Evolutionary conservation across 2,329 filamentous ascomycete species (phyloP).

Genomic region (Metarhizium anisopliae): DNA sequence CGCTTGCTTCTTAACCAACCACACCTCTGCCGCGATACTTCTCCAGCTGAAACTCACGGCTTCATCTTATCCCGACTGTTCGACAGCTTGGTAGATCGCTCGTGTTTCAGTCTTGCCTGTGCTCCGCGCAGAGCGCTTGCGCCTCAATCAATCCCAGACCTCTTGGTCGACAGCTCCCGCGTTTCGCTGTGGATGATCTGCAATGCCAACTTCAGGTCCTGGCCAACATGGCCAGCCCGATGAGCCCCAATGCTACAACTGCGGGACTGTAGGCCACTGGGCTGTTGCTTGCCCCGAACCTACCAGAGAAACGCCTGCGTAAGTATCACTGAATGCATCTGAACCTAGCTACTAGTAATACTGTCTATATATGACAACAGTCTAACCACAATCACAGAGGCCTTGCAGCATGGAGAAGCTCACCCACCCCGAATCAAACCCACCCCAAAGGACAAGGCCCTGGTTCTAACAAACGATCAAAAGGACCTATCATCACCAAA

Average conservation of each 20-base stretch:
- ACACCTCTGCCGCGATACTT: not conserved
- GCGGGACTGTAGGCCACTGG: conserved; percentile 41
- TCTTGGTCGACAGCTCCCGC: not conserved
- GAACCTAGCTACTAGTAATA: not conserved
- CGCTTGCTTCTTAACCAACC: not conserved
- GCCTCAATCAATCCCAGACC: not conserved
- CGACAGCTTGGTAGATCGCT: not conserved
- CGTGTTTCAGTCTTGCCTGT: not conserved
- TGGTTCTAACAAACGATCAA: conserved; percentile 20
- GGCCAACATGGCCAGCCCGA: conserved; percentile 21
- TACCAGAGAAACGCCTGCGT: conserved; percentile 39
- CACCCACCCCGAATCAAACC: conserved; percentile 18
- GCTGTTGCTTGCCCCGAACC: conserved; percentile 43
- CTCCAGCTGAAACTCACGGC: not conserved
- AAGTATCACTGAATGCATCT: conserved; percentile 21
- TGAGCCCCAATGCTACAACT: conserved; percentile 43
- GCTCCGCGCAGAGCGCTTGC: not conserved
- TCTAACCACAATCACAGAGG: conserved; percentile 17
- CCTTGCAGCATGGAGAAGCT: conserved; percentile 26
- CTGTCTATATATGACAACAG: not conserved
- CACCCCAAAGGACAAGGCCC: conserved; percentile 19
- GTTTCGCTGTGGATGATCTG: conserved; percentile 1
- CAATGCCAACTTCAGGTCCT: conserved; percentile 21
- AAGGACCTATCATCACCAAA: conserved; percentile 26
- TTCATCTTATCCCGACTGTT: not conserved